These are phyloP conservation scores for Clavispora fructus DNA, from an alignment of 805 yeast species.

Conservation along the genomic window DNA sequence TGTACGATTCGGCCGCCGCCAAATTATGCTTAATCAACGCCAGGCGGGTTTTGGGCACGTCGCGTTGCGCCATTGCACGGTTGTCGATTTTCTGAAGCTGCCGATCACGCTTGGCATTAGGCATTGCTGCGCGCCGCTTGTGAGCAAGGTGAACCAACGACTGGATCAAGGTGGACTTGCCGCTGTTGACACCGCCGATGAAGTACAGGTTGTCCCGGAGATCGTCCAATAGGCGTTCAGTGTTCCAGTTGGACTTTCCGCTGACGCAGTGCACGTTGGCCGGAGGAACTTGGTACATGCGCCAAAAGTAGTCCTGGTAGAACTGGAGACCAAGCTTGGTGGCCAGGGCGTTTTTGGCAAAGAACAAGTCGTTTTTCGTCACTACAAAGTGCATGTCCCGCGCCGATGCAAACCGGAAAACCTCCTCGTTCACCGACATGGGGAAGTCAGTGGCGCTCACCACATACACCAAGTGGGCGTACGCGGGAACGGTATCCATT, in stretches of 20 bases:
- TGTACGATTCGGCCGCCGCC: slow-evolving; percentile 11
- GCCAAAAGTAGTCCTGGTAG: slow-evolving; percentile 30
- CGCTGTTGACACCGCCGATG: slow-evolving; percentile 64
- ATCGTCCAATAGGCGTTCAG: slow-evolving; percentile 29
- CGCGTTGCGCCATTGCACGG: neutral
- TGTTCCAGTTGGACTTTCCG: slow-evolving; percentile 50
- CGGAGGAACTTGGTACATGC: slow-evolving; percentile 25
- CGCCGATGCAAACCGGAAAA: slow-evolving; percentile 30
- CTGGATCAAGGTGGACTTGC: slow-evolving; percentile 60
- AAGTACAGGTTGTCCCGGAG: slow-evolving; percentile 43
- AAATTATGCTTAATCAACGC: neutral
- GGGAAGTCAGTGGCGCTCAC: slow-evolving; percentile 74
- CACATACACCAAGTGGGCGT: slow-evolving; percentile 51
- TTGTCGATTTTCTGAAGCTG: slow-evolving; percentile 6
- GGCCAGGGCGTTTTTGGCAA: slow-evolving; percentile 23
- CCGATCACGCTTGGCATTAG: slow-evolving; percentile 10
- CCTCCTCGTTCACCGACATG: slow-evolving; percentile 39
- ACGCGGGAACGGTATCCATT: slow-evolving; percentile 33
- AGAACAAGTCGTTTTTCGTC: slow-evolving; percentile 42
- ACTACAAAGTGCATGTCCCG: slow-evolving; percentile 35
- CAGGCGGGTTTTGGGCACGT: neutral
- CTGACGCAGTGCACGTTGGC: slow-evolving; percentile 46
- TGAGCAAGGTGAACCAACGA: slow-evolving; percentile 29
- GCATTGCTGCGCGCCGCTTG: slow-evolving; percentile 5
- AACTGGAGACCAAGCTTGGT: slow-evolving; percentile 24